phyloP scores from a whole-genome alignment of 179 eudicot species.

The Gypsophila paniculata region DNA sequence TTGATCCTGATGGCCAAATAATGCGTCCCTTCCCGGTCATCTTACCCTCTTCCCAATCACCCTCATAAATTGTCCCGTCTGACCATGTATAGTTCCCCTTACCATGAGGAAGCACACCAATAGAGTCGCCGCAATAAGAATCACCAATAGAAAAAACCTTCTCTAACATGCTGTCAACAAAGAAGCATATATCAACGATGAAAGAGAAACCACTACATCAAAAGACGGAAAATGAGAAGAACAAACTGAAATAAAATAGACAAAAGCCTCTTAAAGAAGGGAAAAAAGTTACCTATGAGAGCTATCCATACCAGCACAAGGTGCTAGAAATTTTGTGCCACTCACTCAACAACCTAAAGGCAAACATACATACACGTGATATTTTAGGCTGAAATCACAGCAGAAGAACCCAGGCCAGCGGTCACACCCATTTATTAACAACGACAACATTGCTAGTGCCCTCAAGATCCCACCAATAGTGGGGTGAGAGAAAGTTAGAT shows the following conservation, averaged over 20 bases:
- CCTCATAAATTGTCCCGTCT: slow-evolving; percentile 72
- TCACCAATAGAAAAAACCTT: slow-evolving; percentile 63
- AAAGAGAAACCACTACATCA: background rate
- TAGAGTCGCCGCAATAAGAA: slow-evolving; percentile 54
- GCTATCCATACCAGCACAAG: slow-evolving; percentile 6
- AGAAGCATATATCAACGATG: background rate
- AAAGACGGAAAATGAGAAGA: background rate
- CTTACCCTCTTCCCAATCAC: slow-evolving; percentile 85
- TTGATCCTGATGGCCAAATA: slow-evolving; percentile 58
- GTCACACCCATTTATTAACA: background rate
- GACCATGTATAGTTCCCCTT: slow-evolving; percentile 83
- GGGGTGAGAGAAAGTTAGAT: too few relatives aligned
- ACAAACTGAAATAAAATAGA: background rate
- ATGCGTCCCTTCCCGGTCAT: slow-evolving; percentile 77
- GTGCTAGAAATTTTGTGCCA: background rate
- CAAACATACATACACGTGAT: slow-evolving; percentile 4
- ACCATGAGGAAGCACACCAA: slow-evolving; percentile 68
- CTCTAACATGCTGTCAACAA: slow-evolving; percentile 33
- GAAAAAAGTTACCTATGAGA: slow-evolving; percentile 8
- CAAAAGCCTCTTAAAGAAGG: background rate
- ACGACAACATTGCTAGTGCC: background rate
- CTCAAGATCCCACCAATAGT: background rate
- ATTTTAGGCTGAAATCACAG: background rate
- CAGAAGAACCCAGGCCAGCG: background rate
- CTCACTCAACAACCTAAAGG: slow-evolving; percentile 8